Evolutionary conservation across 805 yeast species (phyloP).

Genomic region (Debaryomyces maramus): DNA sequence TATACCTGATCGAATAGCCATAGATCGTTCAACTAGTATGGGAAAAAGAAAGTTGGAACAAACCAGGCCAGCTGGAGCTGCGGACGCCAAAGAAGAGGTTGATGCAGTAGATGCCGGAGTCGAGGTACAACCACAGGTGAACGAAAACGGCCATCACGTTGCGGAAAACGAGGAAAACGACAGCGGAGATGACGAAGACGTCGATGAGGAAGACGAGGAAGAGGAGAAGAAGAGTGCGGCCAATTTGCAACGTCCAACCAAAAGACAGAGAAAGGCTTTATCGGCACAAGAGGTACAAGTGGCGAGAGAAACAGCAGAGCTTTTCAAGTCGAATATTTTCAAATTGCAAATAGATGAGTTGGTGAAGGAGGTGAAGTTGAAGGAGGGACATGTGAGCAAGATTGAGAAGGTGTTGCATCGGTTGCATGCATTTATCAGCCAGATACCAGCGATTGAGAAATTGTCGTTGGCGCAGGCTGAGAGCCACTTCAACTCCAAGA

Average conservation of each 20-base stretch:
- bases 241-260: slow-evolving; percentile 22
- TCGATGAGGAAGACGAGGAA: slow-evolving; percentile 8
- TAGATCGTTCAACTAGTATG: slow-evolving; percentile 14
- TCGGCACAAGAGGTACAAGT: slow-evolving; percentile 84
- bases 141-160: slow-evolving; percentile 4
- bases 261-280: slow-evolving; percentile 40
- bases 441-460: slow-evolving; percentile 56
- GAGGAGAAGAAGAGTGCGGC: neutral
- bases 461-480: slow-evolving; percentile 62
- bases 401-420: slow-evolving; percentile 77
- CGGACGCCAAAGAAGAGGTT: slow-evolving; percentile 2
- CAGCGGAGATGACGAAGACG: slow-evolving; percentile 18
- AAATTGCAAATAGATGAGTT: slow-evolving; percentile 93
- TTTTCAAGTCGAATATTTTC: slow-evolving; percentile 93
- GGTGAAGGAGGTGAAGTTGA: slow-evolving; percentile 73
- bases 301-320: slow-evolving; percentile 90
- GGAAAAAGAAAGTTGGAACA: slow-evolving; percentile 26
- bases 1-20: neutral
- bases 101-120: slow-evolving; percentile 30
- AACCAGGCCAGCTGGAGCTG: slow-evolving; percentile 1
- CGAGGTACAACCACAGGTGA: slow-evolving; percentile 14
- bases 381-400: slow-evolving; percentile 61
- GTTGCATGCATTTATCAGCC: slow-evolving; percentile 65
- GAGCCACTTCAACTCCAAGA: slow-evolving; percentile 48
- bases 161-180: slow-evolving; percentile 9